Conservation (phyloP, 2,329 filamentous ascomycete genomes). For the Zasmidium citrigriseum region DNA sequence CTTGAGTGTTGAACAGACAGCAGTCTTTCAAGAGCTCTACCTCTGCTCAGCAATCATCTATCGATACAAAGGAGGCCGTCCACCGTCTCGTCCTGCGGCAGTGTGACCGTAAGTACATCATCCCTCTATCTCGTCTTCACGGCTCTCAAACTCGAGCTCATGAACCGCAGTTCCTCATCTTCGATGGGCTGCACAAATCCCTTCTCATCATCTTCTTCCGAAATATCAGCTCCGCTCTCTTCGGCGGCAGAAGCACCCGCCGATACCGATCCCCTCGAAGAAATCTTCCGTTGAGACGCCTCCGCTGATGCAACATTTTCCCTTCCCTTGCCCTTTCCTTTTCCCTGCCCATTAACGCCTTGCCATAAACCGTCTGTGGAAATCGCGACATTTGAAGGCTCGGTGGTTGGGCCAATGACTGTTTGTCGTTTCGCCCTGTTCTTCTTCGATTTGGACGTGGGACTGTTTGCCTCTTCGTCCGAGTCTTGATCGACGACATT, state of each 20-base stretch:
- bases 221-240: background rate
- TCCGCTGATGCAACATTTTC: slow-evolving; percentile 6
- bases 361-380: background rate
- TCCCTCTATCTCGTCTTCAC: slow-evolving; percentile 6
- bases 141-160: slow-evolving; percentile 19
- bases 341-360: slow-evolving; percentile 1
- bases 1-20: too few species aligned
- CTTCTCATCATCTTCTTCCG: slow-evolving; percentile 18
- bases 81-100: background rate
- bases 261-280: background rate
- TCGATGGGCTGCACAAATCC: slow-evolving; percentile 19
- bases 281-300: slow-evolving; percentile 5
- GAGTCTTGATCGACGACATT: slow-evolving; percentile 13
- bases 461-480: slow-evolving; percentile 2
- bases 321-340: background rate
- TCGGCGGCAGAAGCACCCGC: background rate
- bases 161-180: slow-evolving; percentile 20
- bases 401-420: slow-evolving; percentile 17
- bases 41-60: too few species aligned
- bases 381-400: background rate
- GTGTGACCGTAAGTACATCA: background rate
- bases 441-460: slow-evolving; percentile 4
- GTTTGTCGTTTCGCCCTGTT: slow-evolving; percentile 18
- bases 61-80: background rate
- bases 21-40: too few species aligned